Percentiles rank a stretch among this genome's conserved stretches.
Evolutionary conservation across 202 grass and related monocot species (phyloP).

Genomic region (Dendrocalamus latiflorus): DNA sequence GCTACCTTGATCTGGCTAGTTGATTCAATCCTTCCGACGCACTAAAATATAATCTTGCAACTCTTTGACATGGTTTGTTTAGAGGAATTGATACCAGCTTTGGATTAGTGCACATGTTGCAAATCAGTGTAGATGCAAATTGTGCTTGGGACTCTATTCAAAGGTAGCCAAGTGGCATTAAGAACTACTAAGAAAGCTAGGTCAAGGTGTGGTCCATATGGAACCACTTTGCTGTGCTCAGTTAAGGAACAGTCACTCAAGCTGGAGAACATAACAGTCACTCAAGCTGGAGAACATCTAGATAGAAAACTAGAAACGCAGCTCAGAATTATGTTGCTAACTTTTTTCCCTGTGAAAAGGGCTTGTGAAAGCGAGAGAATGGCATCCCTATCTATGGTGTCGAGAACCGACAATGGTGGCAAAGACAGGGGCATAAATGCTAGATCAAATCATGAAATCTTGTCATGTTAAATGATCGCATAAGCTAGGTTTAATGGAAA

Average conservation of each 20-base stretch:
- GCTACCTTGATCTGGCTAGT: background rate
- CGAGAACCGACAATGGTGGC: background rate
- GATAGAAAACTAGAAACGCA: background rate
- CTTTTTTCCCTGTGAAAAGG: background rate
- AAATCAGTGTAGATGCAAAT: background rate
- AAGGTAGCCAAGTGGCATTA: background rate
- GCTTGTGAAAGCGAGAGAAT: background rate
- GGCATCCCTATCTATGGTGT: background rate
- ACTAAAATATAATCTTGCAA: background rate
- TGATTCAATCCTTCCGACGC: background rate
- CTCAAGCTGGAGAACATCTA: background rate
- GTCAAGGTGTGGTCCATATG: slow-evolving; percentile 22
- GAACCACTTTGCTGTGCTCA: background rate
- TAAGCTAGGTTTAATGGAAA: background rate
- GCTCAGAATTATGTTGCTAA: background rate
- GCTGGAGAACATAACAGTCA: too few species aligned
- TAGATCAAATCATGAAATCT: background rate
- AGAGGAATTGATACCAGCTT: background rate
- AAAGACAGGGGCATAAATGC: background rate
- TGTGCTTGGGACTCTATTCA: background rate
- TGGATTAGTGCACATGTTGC: slow-evolving; percentile 28
- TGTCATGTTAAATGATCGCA: background rate
- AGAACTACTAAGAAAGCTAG: too few species aligned
- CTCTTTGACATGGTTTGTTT: background rate
- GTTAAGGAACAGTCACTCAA: too few species aligned